phyloP scores from a whole-genome alignment of 371 early-diverging fungal genomes.

The Fennellomyces sp. region DNA sequence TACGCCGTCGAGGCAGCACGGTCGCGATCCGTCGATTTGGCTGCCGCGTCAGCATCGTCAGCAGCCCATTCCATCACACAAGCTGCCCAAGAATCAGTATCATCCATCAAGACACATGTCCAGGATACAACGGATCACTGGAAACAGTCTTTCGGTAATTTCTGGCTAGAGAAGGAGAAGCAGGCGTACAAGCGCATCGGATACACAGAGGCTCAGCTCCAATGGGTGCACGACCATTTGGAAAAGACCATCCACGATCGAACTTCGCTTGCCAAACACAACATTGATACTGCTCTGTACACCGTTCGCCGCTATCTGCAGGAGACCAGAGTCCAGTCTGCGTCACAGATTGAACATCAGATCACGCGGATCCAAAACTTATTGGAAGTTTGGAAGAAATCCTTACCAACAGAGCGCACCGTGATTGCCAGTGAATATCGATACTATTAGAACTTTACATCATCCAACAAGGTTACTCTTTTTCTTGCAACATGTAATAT shows the following conservation, averaged over 20 bases:
- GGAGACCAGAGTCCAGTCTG: slow-evolving; percentile 37
- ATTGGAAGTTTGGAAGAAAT: slow-evolving; percentile 35
- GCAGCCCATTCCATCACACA: slow-evolving; percentile 27
- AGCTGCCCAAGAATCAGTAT: slow-evolving; percentile 12
- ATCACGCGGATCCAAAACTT: slow-evolving; percentile 36
- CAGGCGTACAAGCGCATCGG: slow-evolving; percentile 40
- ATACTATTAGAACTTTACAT: too few relatives aligned
- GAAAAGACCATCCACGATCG: slow-evolving; percentile 29
- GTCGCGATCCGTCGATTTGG: slow-evolving; percentile 11
- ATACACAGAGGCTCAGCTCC: slow-evolving; percentile 47
- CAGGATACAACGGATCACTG: slow-evolving; percentile 16
- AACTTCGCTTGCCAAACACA: slow-evolving; percentile 27
- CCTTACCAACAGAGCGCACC: slow-evolving; percentile 9
- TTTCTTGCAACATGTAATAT: too few relatives aligned
- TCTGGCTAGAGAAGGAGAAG: slow-evolving; percentile 38
- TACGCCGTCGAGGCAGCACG: slow-evolving; percentile 13
- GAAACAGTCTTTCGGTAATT: slow-evolving; percentile 32
- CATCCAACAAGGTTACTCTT: too few relatives aligned
- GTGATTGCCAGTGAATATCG: too few relatives aligned
- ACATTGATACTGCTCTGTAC: slow-evolving; percentile 27
- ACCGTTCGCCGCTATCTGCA: slow-evolving; percentile 36
- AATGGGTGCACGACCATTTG: slow-evolving; percentile 43
- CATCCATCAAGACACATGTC: slow-evolving; percentile 16
- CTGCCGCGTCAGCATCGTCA: slow-evolving; percentile 17
- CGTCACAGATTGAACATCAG: slow-evolving; percentile 36